Base-by-base conservation (phyloP, 257 asterid species). In the Nicotiana tabacum region DNA sequence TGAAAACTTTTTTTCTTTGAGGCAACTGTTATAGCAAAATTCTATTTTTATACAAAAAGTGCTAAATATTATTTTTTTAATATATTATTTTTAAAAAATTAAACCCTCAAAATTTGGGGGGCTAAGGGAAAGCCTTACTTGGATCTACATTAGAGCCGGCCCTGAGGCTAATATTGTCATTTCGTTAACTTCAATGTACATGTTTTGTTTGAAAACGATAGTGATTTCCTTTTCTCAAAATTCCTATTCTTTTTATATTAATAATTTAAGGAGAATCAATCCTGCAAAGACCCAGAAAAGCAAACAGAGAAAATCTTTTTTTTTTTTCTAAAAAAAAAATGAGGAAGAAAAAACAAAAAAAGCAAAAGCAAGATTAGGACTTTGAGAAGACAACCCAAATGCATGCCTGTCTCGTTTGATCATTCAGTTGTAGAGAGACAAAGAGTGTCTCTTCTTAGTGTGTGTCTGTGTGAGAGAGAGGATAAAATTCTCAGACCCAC, bases 331-430 rank as follows among this genome's bases (percentile, higher is more conserved):
- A 6, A 51, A 81, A 80, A 85, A 82, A 86, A 86, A 84, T 21
- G 3, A 17, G 56, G 58, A 81, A 16, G 3, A 16, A 53, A 83
- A 78, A 78, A 43, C 18, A 29, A 58, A 18, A 65, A 86, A 85
- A 85, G 70, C 80, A 82, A 83, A 65, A 46, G 84, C 68, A 88
- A 77, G 82, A 87, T 80, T 66, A 82, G 83, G 67, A 78, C 60
- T 53, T 68, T 62, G 58, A 76, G 83, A 86, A 85, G 74, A 89
- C 89, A 83, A 78, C 85, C 66, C 84, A 86, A 86, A 48, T 82
- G 94, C 97, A 91, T 91, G 96, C 92, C 84, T 89, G 91, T 91
- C 90, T 82, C 87, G 77, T 51, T 83, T 51, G 78, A 51, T 82
- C 86, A 60, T 86, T 58, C 82, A 18, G 81, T 37, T 64, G 81